Base-by-base conservation (phyloP, 1,139 yeast species). In the Zhuliangozyma parablackwelliae region DNA sequence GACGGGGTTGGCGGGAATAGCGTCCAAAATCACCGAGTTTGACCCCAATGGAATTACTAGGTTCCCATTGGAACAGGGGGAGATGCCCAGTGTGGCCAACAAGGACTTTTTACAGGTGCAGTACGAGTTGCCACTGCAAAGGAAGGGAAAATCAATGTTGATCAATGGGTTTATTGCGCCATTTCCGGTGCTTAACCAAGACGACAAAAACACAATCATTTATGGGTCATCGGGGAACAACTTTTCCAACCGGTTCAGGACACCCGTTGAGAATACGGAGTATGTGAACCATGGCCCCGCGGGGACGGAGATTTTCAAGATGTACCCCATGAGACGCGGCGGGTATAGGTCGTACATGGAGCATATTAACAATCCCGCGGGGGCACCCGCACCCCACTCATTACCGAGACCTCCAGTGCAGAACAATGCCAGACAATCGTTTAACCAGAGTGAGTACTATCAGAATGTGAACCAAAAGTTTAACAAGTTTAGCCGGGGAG, bases 121-220 rank as follows among this genome's bases (percentile, higher is more conserved):
- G 35, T 92, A 83, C 53, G 57, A 67, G 32, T 75, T 85, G 75
- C 77, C 78, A 4, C 57, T 65, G 12, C 71, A 74, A 38, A 56
- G 56, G 6, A 61, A 50, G 5, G 84, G 86, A 37, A 92, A 92
- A 56, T 83, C 95, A 3, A 85, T 92, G 86, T 65, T 92, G 21
- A 61, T 92, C 43, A 85, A 82, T 37, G 97, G 97, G 0, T 86
- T 71, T 49, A 78, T 81, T 42, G 73, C 88, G 2, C 81, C 80
- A 42, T 62, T 63, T 16, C 70, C 72, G 10, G 82, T 82, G 2
- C 66, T 90, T 34, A 78, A 79, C 3, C 78, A 73, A 32, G 83
- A 82, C 39, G 96, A 89, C 54, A 74, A 72, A 37, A 86, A 82
- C 42, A 66, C 74, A n/a, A 67, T 88, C 23, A 50, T 69, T 33